Conservation (phyloP, 2,329 filamentous ascomycete genomes). For the Cercospora zeae-maydis region DNA sequence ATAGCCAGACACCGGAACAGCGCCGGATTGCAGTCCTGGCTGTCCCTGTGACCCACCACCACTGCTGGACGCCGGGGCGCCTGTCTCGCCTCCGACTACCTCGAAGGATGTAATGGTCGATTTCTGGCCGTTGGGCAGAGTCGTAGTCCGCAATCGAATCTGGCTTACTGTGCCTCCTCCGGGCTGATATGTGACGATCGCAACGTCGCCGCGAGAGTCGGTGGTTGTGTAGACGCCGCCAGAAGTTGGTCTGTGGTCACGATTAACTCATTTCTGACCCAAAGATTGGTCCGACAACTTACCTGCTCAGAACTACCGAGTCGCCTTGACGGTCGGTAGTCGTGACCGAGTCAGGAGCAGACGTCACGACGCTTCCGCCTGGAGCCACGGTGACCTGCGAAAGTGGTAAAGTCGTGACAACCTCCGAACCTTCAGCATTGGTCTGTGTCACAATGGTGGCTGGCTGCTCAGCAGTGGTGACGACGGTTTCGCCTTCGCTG, state of each 20-base stretch:
- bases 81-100: conserved; percentile 37
- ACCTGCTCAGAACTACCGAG: conserved; percentile 36
- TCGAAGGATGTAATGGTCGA: conserved; percentile 46
- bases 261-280: background rate
- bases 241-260: conserved; percentile 12
- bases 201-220: conserved; percentile 39
- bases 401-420: conserved; percentile 38
- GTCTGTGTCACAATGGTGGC: conserved; percentile 42
- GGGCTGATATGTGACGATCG: conserved; percentile 49
- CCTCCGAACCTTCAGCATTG: conserved; percentile 37
- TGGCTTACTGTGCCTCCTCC: conserved; percentile 41
- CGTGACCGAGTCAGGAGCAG: conserved; percentile 37
- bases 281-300: background rate
- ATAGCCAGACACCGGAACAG: conserved; percentile 31
- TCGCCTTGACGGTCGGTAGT: conserved; percentile 42
- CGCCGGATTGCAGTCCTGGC: conserved; percentile 41
- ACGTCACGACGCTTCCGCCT: conserved; percentile 36
- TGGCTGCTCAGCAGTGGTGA: conserved; percentile 39
- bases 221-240: conserved; percentile 46
- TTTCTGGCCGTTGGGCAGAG: conserved; percentile 35
- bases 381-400: conserved; percentile 39
- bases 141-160: conserved; percentile 39
- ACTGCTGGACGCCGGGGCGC: conserved; percentile 15
- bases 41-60: conserved; percentile 17
- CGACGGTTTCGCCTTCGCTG: conserved; percentile 29